These are phyloP conservation scores for Triticum monococcum DNA, from an alignment of 176 grass and related monocot species.

Conservation along the genomic window DNA sequence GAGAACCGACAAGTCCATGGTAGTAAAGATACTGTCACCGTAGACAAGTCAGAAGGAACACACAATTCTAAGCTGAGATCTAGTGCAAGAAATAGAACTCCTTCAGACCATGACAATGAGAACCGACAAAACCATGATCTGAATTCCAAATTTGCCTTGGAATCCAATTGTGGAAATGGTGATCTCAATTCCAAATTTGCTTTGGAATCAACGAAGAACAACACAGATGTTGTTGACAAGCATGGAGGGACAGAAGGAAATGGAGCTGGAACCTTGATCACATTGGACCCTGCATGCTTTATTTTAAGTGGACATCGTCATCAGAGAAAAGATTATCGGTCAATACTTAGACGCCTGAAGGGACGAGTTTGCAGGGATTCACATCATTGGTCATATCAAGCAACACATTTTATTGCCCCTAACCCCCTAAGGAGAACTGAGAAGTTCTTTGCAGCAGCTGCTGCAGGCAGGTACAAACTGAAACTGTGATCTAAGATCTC, in stretches of 20 bases:
- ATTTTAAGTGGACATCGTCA: constrained; percentile 1
- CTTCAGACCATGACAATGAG: constrained; percentile 59
- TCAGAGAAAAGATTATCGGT: constrained; percentile 60
- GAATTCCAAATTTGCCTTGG: constrained; percentile 17
- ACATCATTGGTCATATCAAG: constrained; percentile 72
- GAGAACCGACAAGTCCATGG: constrained; percentile 48
- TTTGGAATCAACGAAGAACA: constrained; percentile 20
- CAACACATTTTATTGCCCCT: constrained; percentile 71
- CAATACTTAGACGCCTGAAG: constrained; percentile 50
- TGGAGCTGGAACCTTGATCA: no score
- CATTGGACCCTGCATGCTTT: no score
- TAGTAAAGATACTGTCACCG: background rate
- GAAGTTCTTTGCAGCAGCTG: constrained; percentile 91
- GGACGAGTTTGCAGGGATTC: constrained; percentile 75
- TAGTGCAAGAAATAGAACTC: constrained; percentile 44
- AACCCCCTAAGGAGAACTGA: constrained; percentile 76
- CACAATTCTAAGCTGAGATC: constrained; percentile 28
- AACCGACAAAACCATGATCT: constrained; percentile 41
- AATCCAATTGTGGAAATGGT: background rate
- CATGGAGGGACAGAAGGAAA: constrained; percentile 9
- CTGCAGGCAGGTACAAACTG: constrained; percentile 66
- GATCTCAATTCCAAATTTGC: constrained; percentile 22
- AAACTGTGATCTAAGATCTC: background rate
- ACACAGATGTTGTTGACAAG: constrained; percentile 3
- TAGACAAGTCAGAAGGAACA: constrained; percentile 27